These are phyloP conservation scores for Pichia sp. DNA, from an alignment of 1,139 yeast species.

Conservation along the genomic window DNA sequence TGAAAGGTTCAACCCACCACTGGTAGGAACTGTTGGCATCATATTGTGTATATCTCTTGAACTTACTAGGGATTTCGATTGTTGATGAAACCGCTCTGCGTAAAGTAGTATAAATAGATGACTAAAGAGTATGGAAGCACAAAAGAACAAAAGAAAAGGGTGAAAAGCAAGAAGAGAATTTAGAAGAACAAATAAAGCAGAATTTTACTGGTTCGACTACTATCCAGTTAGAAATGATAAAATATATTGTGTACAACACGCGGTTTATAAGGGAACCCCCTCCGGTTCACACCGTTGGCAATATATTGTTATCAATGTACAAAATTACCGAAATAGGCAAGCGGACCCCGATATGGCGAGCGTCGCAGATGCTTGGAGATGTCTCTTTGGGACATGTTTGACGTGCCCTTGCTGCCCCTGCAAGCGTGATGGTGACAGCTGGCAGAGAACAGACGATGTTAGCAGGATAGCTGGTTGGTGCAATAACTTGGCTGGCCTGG, in stretches of 20 bases:
- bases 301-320: conserved; percentile 9
- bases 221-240: background rate
- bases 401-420: background rate
- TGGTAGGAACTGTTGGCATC: conserved; percentile 1
- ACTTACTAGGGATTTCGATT: background rate
- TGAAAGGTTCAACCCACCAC: background rate
- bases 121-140: too few relatives aligned
- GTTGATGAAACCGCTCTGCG: too few relatives aligned
- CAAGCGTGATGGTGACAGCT: background rate
- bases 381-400: conserved; percentile 1
- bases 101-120: too few relatives aligned
- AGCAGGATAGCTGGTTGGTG: background rate
- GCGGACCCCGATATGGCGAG: conserved; percentile 5
- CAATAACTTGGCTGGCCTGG: too few relatives aligned
- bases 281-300: background rate
- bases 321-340: conserved; percentile 14
- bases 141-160: too few relatives aligned
- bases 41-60: background rate
- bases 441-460: background rate
- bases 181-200: too few relatives aligned
- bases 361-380: background rate
- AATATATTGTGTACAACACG: background rate
- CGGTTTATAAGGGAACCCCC: background rate
- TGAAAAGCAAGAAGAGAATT: too few relatives aligned
- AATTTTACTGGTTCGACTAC: too few relatives aligned